phyloP scores from a whole-genome alignment of 2,329 filamentous ascomycete genomes.

The Whalleya microplaca region DNA sequence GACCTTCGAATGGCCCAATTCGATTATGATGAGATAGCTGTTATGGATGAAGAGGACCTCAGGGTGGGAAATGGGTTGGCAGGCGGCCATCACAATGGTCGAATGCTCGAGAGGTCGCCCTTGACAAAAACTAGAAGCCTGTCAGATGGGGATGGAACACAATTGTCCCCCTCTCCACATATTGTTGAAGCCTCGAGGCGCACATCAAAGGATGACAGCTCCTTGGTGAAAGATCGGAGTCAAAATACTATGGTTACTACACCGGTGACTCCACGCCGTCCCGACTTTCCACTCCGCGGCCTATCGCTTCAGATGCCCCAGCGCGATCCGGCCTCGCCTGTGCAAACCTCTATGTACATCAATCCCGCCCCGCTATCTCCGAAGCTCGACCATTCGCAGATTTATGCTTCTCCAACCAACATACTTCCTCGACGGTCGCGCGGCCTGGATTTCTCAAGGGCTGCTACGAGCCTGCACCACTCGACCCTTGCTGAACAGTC shows the following conservation, averaged over 20 bases:
- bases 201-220: slow-evolving; percentile 70
- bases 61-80: slow-evolving; percentile 7
- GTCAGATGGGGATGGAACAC: slow-evolving; percentile 65
- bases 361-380: slow-evolving; percentile 77
- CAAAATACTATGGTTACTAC: slow-evolving; percentile 32
- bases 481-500: slow-evolving; percentile 88
- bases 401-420: slow-evolving; percentile 84
- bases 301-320: slow-evolving; percentile 73
- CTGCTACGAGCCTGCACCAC: slow-evolving; percentile 92
- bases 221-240: slow-evolving; percentile 45
- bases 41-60: slow-evolving; percentile 37
- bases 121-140: slow-evolving; percentile 63
- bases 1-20: slow-evolving; percentile 27
- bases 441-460: slow-evolving; percentile 89
- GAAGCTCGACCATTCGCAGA: slow-evolving; percentile 81
- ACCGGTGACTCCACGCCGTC: slow-evolving; percentile 75
- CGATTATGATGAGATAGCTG: slow-evolving; percentile 31
- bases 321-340: slow-evolving; percentile 47
- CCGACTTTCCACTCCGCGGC: slow-evolving; percentile 64
- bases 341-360: slow-evolving; percentile 44
- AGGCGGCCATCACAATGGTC: slow-evolving; percentile 22
- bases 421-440: slow-evolving; percentile 87
- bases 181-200: slow-evolving; percentile 58
- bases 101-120: slow-evolving; percentile 39
- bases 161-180: slow-evolving; percentile 61